Evolutionary conservation across 2,329 filamentous ascomycete species (phyloP).

Genomic region (Aspergillus fructus): DNA sequence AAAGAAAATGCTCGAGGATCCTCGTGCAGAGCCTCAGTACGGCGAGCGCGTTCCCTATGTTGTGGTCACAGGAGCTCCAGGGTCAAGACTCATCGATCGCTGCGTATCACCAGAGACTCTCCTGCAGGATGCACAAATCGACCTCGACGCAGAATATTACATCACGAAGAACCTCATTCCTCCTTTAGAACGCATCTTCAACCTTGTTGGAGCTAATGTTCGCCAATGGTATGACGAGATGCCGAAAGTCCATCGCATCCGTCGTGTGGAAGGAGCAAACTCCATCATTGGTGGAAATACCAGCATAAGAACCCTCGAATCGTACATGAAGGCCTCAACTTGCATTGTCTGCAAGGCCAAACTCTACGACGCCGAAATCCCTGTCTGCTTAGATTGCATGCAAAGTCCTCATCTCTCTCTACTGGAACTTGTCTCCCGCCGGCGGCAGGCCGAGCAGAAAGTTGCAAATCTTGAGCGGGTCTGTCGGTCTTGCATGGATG

Average conservation of each 20-base stretch:
- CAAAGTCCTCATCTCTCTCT: slow-evolving; percentile 56
- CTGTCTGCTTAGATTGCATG: slow-evolving; percentile 42
- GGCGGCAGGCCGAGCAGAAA: slow-evolving; percentile 64
- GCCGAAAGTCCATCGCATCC: slow-evolving; percentile 81
- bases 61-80: slow-evolving; percentile 83
- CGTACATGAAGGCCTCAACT: slow-evolving; percentile 79
- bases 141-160: slow-evolving; percentile 94
- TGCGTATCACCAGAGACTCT: slow-evolving; percentile 86
- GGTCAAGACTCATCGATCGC: slow-evolving; percentile 80
- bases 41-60: slow-evolving; percentile 95
- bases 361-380: slow-evolving; percentile 46
- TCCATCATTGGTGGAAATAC: slow-evolving; percentile 29
- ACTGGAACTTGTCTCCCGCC: slow-evolving; percentile 60
- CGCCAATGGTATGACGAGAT: slow-evolving; percentile 93
- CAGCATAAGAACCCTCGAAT: slow-evolving; percentile 77
- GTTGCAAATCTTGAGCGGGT: slow-evolving; percentile 65
- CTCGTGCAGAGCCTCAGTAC: slow-evolving; percentile 85
- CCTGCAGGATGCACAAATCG: slow-evolving; percentile 70
- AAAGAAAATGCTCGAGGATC: slow-evolving; percentile 80
- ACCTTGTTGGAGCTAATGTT: slow-evolving; percentile 89
- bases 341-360: slow-evolving; percentile 75
- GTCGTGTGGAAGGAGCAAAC: slow-evolving; percentile 54
- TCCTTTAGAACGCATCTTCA: slow-evolving; percentile 93
- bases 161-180: slow-evolving; percentile 95
- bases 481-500: slow-evolving; percentile 76